Base-by-base conservation (phyloP, 129 eudicot genomes). In the Solidago caesia region DNA sequence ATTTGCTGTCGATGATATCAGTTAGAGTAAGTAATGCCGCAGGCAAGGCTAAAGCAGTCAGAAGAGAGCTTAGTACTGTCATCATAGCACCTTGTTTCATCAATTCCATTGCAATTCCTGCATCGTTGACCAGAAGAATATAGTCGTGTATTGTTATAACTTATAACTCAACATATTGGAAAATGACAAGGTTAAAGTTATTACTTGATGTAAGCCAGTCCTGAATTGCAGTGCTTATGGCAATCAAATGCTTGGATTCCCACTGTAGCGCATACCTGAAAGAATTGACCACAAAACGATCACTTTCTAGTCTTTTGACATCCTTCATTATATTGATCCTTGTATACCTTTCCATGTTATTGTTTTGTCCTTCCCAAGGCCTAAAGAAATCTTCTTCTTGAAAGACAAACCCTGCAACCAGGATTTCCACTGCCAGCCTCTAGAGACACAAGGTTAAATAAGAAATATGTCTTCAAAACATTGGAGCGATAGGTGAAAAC, bases 1-100 rank as follows among this genome's bases (percentile, higher is more conserved):
- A 95, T 74, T 85, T 95, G 90, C 97, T 91, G 77, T 95, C 97
- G 69, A 95, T 91, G 71, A 95, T 77, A 80, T 86, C 90, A 26
- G 96, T 89, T 48, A 84, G 68, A 29, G 86, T 13, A 15, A 95
- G 95, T 75, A 95, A 84, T 26, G 99, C 60, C 6, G 96, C 90
- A 61, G 99, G 99, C 99, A 92, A 95, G 21, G 97, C 96, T 82
- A 91, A 81, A 27, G 97, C 97, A 3, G 97, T 46, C 44, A 95
- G 60, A 82, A 95, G 94, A 44, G 88, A 56, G 82, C 90, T 84
- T 78, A 95, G 76, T 44, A 95, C 97, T 7, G 96, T 95, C 92
- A 95, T 67, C 99, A 91, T 95, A 72, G 97, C 97, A 65, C 97
- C 99, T 84, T 84, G 99, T 79, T 87, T 91, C 99, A 95, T 95